Percentiles rank a stretch among this genome's conserved stretches.
phyloP scores from a whole-genome alignment of 1,139 yeast genomes.

The Meyerozyma sp. region DNA sequence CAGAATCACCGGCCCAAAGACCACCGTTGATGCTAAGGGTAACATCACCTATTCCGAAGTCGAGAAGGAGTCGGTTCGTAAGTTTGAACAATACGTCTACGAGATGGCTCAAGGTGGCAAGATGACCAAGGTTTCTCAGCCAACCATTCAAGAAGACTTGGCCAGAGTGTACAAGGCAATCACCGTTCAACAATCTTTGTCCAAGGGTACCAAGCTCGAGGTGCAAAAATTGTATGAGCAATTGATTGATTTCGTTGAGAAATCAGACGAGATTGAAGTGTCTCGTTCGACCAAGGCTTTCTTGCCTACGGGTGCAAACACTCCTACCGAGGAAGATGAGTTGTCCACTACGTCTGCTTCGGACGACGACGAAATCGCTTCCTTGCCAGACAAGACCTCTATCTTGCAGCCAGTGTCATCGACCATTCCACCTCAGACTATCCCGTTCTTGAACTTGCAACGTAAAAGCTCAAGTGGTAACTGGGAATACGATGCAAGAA shows the following conservation, averaged over 20 bases:
- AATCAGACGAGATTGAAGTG: slow-evolving; percentile 60
- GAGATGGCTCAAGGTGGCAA: slow-evolving; percentile 97
- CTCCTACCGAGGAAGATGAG: slow-evolving; percentile 52
- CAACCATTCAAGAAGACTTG: slow-evolving; percentile 80
- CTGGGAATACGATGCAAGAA: slow-evolving; percentile 80
- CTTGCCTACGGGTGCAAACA: slow-evolving; percentile 29
- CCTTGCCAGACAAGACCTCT: slow-evolving; percentile 68
- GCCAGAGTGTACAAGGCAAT: slow-evolving; percentile 80
- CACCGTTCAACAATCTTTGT: slow-evolving; percentile 60
- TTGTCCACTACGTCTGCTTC: slow-evolving; percentile 29
- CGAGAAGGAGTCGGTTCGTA: slow-evolving; percentile 86
- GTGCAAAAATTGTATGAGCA: slow-evolving; percentile 78
- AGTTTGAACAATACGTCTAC: slow-evolving; percentile 89
- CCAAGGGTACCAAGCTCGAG: slow-evolving; percentile 63
- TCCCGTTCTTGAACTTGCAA: slow-evolving; percentile 93
- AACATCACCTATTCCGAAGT: slow-evolving; percentile 78
- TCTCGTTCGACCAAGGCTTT: slow-evolving; percentile 39
- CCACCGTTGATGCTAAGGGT: slow-evolving; percentile 84
- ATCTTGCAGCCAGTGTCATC: slow-evolving; percentile 71
- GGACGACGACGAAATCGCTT: slow-evolving; percentile 73
- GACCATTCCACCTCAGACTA: slow-evolving; percentile 72
- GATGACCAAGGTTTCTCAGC: slow-evolving; percentile 59
- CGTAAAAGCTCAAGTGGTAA: slow-evolving; percentile 63
- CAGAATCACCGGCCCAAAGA: slow-evolving; percentile 92
- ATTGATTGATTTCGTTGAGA: slow-evolving; percentile 66